These are phyloP conservation scores for Trichoderma hamatum DNA, from an alignment of 2,329 filamentous ascomycete species.

Conservation along the genomic window DNA sequence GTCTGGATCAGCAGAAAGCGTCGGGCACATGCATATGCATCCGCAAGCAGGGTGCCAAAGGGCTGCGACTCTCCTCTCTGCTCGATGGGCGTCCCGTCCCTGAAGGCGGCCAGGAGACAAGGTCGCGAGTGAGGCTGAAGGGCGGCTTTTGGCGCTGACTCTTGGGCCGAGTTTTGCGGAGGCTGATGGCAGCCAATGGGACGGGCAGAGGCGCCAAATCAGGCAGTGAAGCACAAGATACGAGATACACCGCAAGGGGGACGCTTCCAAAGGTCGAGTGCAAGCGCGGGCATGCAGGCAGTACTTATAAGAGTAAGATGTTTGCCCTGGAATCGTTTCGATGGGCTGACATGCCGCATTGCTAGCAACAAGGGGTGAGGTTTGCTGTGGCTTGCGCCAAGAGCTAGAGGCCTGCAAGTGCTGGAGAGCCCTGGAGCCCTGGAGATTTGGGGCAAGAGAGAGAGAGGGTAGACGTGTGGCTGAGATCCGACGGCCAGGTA, in stretches of 20 bases:
- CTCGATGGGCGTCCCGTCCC: neutral
- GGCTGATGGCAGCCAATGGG: neutral
- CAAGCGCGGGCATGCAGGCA: neutral
- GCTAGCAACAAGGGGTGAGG: neutral
- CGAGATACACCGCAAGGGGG: neutral
- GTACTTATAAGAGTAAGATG: conserved; percentile 17
- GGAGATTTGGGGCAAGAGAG: neutral
- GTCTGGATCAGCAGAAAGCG: neutral
- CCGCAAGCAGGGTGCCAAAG: neutral
- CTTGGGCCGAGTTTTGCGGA: neutral
- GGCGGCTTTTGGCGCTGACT: neutral
- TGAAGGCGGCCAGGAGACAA: neutral
- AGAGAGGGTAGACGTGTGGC: neutral
- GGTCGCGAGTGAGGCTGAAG: conserved; percentile 8
- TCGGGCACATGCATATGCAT: neutral
- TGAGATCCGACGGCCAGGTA: neutral
- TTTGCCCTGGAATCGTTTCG: conserved; percentile 9
- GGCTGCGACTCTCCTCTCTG: neutral
- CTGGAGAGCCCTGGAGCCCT: no score
- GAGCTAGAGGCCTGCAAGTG: neutral
- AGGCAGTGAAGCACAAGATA: neutral
- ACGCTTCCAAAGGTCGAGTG: neutral
- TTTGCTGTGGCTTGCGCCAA: conserved; percentile 15
- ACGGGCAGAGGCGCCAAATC: neutral
- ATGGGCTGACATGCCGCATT: conserved; percentile 5